Evolutionary conservation across 352 stramenopile species (phyloP), one percentile per base, ranked within the genome.

Genomic region (Phytophthora hibernalis): DNA sequence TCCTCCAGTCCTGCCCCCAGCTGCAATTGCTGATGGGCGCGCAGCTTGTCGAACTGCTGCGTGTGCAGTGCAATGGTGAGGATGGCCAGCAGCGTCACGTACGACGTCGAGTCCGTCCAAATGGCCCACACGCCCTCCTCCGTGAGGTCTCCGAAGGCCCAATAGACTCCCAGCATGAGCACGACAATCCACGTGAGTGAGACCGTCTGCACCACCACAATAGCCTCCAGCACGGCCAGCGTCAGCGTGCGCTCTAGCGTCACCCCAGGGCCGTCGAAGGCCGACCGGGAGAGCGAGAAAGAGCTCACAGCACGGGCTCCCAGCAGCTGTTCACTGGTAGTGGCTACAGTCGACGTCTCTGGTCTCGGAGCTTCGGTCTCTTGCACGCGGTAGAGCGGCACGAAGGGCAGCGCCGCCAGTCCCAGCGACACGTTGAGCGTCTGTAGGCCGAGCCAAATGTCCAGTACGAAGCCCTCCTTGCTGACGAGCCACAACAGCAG

Each of bases 161-260:
- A 80, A 42, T 87, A 85, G 10, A 86, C 52, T 16, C 49, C 56
- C 18, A 83, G 49, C 47, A 83, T 57, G 10, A 92, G 65, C 13
- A 85, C 18, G 7, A 88, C 68, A 37, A 87, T 75, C 65, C 66
- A 89, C 18, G 70, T 44, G 42, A 91, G 71, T 30, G 73, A 80
- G 37, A 85, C 62, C 2, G 66, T 87, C 54, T 91, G 80, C 16
- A 91, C 61, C 44, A 92, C 70, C 24, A 90, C 75, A 58, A 89
- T 64, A n/a, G 79, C 56, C 47, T 95, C 87, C 59, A 88, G 90
- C n/a, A 87, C 33, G 10, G 72, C 75, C 22, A 95, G 63, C 24
- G 83, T 59, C 4, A 63, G 42, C 2, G 85, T 87, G 28, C 85
- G 83, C 21, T 80, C 68, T n/a, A 95, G 72, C 11, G 69, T 68